Base-by-base conservation (phyloP, 179 eudicot species). In the Silene noctiflora region DNA sequence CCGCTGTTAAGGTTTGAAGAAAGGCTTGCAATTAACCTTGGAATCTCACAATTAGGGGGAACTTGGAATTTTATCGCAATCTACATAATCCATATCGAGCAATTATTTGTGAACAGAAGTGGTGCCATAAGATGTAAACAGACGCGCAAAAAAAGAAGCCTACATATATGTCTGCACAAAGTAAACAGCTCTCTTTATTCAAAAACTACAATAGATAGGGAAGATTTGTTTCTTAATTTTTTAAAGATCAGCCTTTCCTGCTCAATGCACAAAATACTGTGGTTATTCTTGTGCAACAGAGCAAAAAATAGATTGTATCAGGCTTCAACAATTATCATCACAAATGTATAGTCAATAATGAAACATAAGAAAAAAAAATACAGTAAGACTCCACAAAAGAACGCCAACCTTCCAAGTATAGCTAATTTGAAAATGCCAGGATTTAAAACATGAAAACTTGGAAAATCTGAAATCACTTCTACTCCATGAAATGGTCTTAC, bases 31-130 rank as follows among this genome's bases (percentile, higher is more conserved):
- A 96, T 85, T 76, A 93, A 64, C 44, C 86, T 87, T 6, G 94
- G 92, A 64, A 93, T 79, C 85, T 91, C 98, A 84, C 95, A 91
- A 24, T 80, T 75, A 3, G 91, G 72, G 31, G 99, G 98, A 73
- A 95, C 83, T 79, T 89, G 96, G 86, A 95, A 95, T 86, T 85
- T 93, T 81, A 95, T 84, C 14, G 96, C 88, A 77, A 93, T 83
- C 99, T 95, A 81, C 72, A 85, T 25, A 76, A 44, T 65, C 58
- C 75, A 81, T 22, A 74, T 66, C 20, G n/a, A 42, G 51, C 19
- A 61, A 75, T 29, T 4, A 56, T 73, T 19, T 71, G 13, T 25
- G 25, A 27, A 14, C 27, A 44, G n/a, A 14, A 53, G 67, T 29
- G 25, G 20, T n/a, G 8, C 27, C 7, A 58, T 24, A 25, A 56